These are phyloP conservation scores for Trifolium fragiferum DNA, from an alignment of 306 rosid species.

Conservation along the genomic window DNA sequence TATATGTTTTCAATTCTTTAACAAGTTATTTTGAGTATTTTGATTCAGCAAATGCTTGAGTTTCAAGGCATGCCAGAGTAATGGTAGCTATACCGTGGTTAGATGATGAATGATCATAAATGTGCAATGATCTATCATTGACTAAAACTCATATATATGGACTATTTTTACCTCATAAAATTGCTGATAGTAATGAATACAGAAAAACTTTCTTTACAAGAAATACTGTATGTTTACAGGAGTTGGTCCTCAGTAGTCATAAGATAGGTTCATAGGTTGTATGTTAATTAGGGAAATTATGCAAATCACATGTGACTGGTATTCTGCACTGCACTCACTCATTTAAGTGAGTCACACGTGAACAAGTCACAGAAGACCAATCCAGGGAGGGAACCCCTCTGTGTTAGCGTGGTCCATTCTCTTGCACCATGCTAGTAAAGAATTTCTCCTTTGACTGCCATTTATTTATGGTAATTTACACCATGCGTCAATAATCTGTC, in stretches of 20 bases:
- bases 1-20: constrained; percentile 65
- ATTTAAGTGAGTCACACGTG: constrained; percentile 7
- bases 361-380: constrained; percentile 27
- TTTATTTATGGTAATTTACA: too few species aligned
- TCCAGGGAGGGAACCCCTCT: background rate
- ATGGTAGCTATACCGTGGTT: background rate
- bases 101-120: background rate
- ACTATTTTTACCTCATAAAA: background rate
- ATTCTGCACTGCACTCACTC: constrained; percentile 5
- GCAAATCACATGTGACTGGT: constrained; percentile 39
- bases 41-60: constrained; percentile 2
- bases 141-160: too few species aligned
- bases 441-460: background rate
- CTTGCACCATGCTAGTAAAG: background rate
- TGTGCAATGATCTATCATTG: background rate
- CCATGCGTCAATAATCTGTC: too few species aligned
- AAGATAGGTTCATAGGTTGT: constrained; percentile 1
- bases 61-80: constrained; percentile 4
- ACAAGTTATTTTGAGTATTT: constrained; percentile 24
- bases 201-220: background rate
- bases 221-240: too few species aligned
- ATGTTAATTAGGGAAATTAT: constrained; percentile 25
- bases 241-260: background rate
- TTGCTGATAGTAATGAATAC: background rate
- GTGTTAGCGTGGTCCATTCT: constrained; percentile 20